phyloP scores from a whole-genome alignment of 805 yeast species.

The Pichia nanzhaoensis region DNA sequence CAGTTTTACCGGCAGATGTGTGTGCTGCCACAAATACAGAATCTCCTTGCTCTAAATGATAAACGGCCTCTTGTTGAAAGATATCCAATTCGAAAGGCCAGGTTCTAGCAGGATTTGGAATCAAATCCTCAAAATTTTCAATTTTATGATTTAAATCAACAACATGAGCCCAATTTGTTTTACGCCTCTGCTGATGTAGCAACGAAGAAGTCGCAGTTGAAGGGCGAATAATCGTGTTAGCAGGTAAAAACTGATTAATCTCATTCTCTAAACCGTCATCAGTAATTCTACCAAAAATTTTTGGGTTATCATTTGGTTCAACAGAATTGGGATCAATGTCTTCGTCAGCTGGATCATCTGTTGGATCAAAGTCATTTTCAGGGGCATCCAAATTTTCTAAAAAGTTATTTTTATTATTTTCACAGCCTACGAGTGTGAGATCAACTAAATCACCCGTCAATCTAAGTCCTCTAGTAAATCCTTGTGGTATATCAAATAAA shows the following conservation, averaged over 20 bases:
- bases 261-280: constrained; percentile 30
- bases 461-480: constrained; percentile 65
- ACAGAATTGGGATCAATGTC: background rate
- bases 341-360: constrained; percentile 1
- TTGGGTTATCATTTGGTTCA: background rate
- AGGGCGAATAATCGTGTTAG: constrained; percentile 24
- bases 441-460: constrained; percentile 15
- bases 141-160: constrained; percentile 81
- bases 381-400: constrained; percentile 7
- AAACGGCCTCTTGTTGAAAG: constrained; percentile 95
- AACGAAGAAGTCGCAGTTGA: constrained; percentile 8
- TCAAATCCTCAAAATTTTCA: constrained; percentile 77
- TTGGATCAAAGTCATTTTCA: constrained; percentile 9
- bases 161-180: constrained; percentile 86
- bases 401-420: constrained; percentile 1
- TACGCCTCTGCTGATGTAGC: constrained; percentile 11
- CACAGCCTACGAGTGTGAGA: constrained; percentile 9
- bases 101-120: constrained; percentile 86
- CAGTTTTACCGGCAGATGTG: constrained; percentile 98
- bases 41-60: constrained; percentile 94
- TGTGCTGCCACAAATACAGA: constrained; percentile 99
- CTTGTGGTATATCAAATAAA: constrained; percentile 76
- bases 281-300: background rate
- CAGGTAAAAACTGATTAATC: constrained; percentile 26
- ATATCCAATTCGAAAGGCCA: constrained; percentile 96